These are phyloP conservation scores for Naumovozyma baii DNA, from an alignment of 805 yeast species.

Conservation along the genomic window DNA sequence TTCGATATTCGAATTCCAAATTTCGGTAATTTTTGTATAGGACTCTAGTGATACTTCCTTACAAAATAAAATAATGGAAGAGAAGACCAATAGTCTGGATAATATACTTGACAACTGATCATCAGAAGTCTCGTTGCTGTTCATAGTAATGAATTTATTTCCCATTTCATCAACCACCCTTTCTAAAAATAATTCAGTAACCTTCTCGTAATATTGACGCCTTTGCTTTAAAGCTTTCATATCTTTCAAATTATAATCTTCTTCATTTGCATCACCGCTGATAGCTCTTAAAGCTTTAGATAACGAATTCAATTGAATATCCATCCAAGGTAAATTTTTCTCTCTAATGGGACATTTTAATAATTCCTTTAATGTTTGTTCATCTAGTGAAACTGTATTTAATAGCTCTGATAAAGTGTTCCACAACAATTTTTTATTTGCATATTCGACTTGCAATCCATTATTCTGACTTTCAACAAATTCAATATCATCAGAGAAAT, in stretches of 20 bases:
- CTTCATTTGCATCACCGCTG: slow-evolving; percentile 38
- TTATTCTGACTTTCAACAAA: slow-evolving; percentile 65
- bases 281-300: slow-evolving; percentile 59
- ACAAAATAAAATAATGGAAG: slow-evolving; percentile 46
- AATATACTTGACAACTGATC: slow-evolving; percentile 27
- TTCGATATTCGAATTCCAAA: slow-evolving; percentile 33
- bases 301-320: slow-evolving; percentile 44
- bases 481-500: slow-evolving; percentile 58
- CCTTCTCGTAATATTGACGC: slow-evolving; percentile 47
- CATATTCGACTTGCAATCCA: slow-evolving; percentile 74
- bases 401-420: slow-evolving; percentile 60
- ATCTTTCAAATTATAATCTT: slow-evolving; percentile 40
- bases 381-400: slow-evolving; percentile 59
- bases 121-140: slow-evolving; percentile 25
- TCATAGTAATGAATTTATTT: slow-evolving; percentile 33
- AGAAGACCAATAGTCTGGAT: slow-evolving; percentile 35
- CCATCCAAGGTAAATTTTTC: slow-evolving; percentile 40
- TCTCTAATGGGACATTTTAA: slow-evolving; percentile 40
- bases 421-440: slow-evolving; percentile 69
- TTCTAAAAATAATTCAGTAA: slow-evolving; percentile 41
- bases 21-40: slow-evolving; percentile 35
- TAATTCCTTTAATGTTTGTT: slow-evolving; percentile 41
- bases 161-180: slow-evolving; percentile 38
- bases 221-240: slow-evolving; percentile 70
- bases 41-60: slow-evolving; percentile 45